phyloP scores from a whole-genome alignment of 805 yeast species.

The Yamadazyma insecticola region DNA sequence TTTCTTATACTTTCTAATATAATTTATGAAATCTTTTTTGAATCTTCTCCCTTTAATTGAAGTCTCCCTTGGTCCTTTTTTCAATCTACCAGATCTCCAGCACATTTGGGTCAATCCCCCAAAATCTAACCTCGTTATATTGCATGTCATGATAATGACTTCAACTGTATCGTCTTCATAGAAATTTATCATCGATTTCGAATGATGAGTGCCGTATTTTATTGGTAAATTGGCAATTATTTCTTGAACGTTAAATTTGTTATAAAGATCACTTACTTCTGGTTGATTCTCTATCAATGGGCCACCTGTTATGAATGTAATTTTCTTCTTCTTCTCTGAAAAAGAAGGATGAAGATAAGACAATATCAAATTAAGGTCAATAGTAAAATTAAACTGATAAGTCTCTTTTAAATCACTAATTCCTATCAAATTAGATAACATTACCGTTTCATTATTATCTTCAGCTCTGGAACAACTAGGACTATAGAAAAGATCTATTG shows the following conservation, averaged over 20 bases:
- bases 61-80: conserved; percentile 8
- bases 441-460: conserved; percentile 20
- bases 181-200: conserved; percentile 62
- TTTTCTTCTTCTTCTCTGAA: conserved; percentile 10
- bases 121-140: conserved; percentile 52
- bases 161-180: conserved; percentile 43
- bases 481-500: conserved; percentile 21
- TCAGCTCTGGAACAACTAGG: conserved; percentile 15
- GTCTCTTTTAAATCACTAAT: conserved; percentile 28
- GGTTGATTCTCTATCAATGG: conserved; percentile 8
- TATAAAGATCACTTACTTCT: conserved; percentile 11
- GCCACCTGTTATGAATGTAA: conserved; percentile 30
- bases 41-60: conserved; percentile 25
- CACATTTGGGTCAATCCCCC: conserved; percentile 58
- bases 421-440: conserved; percentile 25
- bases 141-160: conserved; percentile 56
- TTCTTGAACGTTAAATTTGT: conserved; percentile 20
- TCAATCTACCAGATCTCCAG: conserved; percentile 54
- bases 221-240: conserved; percentile 30
- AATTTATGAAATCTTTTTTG: conserved; percentile 39
- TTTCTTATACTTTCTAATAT: conserved; percentile 41
- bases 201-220: conserved; percentile 51
- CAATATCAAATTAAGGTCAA: conserved; percentile 37
- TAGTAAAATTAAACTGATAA: conserved; percentile 46
- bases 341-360: conserved; percentile 25